Evolutionary conservation across 139 green algal genomes (phyloP).

Genomic region (Picochlorum sp.): DNA sequence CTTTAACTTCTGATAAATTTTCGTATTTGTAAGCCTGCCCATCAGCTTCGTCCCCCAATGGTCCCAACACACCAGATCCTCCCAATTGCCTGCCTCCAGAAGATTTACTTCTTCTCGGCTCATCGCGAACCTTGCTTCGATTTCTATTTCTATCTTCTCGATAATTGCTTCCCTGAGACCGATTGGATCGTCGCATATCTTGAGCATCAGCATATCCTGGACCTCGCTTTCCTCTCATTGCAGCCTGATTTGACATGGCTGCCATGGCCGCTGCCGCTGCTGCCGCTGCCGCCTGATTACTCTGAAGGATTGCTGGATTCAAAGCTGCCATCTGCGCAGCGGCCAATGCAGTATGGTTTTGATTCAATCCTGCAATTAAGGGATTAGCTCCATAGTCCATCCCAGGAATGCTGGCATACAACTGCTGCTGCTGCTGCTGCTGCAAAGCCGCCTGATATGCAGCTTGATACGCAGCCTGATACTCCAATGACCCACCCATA

Average conservation of each 20-base stretch:
- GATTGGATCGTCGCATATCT: constrained; percentile 1
- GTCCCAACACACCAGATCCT: constrained; percentile 13
- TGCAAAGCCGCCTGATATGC: constrained; percentile 73
- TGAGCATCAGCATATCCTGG: constrained; percentile 15
- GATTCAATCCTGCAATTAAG: neutral
- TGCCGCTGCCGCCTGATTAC: constrained; percentile 42
- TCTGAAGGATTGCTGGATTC: constrained; percentile 25
- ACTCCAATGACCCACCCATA: constrained; percentile 40
- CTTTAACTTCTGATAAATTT: constrained; percentile 48
- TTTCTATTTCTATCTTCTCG: constrained; percentile 2
- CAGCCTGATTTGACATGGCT: constrained; percentile 6
- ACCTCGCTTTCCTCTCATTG: neutral
- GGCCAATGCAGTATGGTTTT: constrained; percentile 26
- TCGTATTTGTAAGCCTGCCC: constrained; percentile 39
- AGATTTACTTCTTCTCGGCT: constrained; percentile 1
- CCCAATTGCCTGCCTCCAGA: constrained; percentile 10
- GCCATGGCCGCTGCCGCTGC: constrained; percentile 45
- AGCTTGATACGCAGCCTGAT: constrained; percentile 80
- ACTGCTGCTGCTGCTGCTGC: constrained; percentile 50
- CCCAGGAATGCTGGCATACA: constrained; percentile 8
- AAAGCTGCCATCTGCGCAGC: constrained; percentile 50
- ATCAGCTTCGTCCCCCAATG: constrained; percentile 8
- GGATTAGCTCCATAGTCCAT: neutral
- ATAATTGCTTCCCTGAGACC: neutral
- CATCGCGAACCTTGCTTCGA: neutral